Evolutionary conservation across 2,329 filamentous ascomycete species (phyloP), one percentile per base, ranked within the genome.

Genomic region (Venturia pyrina): DNA sequence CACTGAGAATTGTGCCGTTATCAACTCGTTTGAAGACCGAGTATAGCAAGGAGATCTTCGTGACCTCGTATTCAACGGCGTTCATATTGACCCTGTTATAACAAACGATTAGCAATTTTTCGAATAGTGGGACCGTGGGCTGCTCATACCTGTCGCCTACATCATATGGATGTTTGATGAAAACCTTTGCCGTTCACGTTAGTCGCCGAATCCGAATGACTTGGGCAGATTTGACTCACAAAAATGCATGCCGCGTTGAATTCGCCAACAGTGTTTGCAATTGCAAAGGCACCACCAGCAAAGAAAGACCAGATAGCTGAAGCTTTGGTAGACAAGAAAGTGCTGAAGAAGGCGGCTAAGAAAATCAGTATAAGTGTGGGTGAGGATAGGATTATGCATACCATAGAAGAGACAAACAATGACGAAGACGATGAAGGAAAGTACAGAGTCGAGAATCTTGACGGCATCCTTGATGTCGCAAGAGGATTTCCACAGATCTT

Each of bases 11-110:
- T n/a, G n/a, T 37, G 61, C 71, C 69, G 32, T 63, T 72, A 64
- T 73, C 71, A 15, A 69, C 70, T 7, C 71, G 69, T 8, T 71
- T 68, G 69, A 75, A 75, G 46, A 74, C 70, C n/a, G 71, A 70
- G 69, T 73, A 74, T 68, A 74, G 72, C 15, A 74, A 66, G 13
- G 68, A 70, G 66, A 74, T 75, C 59, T 70, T 70, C 62, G 72
- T 70, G 17, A 74, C 73, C 44, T 72, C 67, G 2, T 73, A 68
- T 60, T 74, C 69, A 3, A 66, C 65, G 21, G 69, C 62, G 15
- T 67, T 60, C 68, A 74, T 72, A 59, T 72, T 70, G 59, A 76
- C 71, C 10, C 72, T 70, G 17, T 21, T 34, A n/a, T 28, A 10
- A 32, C 21, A 34, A 32, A 28, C 13, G 34, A 56, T 56, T 32